Percentiles rank a stretch among this genome's conserved stretches.
These are phyloP conservation scores for Peziza echinospora DNA, from an alignment of 495 filamentous ascomycete species.

Conservation along the genomic window DNA sequence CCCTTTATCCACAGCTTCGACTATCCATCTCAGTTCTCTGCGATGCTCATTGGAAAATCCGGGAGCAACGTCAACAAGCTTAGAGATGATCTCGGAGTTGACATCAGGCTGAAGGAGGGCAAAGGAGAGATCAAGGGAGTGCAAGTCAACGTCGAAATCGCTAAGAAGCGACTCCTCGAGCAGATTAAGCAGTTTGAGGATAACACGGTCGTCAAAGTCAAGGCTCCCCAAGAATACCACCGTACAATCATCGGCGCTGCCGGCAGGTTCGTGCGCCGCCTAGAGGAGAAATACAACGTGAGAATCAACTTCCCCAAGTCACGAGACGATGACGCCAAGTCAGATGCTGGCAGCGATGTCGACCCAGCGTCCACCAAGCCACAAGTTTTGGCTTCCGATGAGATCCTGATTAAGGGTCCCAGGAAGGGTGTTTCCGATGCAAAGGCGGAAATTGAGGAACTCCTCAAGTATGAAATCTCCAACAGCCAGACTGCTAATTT, in stretches of 20 bases:
- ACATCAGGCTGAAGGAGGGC: conserved; percentile 70
- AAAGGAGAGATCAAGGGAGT: conserved; percentile 40
- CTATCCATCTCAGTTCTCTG: conserved; percentile 84
- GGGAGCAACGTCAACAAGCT: conserved; percentile 88
- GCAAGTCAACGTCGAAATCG: conserved; percentile 51
- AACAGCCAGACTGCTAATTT: conserved; percentile 59
- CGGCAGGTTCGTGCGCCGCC: conserved; percentile 14
- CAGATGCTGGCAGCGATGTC: conserved; percentile 48
- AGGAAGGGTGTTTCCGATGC: conserved; percentile 79
- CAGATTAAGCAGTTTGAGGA: conserved; percentile 24
- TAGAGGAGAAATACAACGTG: conserved; percentile 52
- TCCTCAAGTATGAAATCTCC: conserved; percentile 70
- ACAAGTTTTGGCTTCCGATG: conserved; percentile 55
- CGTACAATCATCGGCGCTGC: conserved; percentile 16
- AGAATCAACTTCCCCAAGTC: conserved; percentile 73
- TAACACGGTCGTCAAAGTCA: conserved; percentile 11
- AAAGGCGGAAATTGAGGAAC: conserved; percentile 64
- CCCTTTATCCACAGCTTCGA: conserved; percentile 36
- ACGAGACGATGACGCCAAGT: conserved; percentile 28
- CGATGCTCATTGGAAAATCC: conserved; percentile 74
- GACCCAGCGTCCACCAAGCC: conserved; percentile 37
- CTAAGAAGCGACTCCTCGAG: conserved; percentile 23
- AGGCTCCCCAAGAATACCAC: conserved; percentile 16
- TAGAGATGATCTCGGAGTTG: conserved; percentile 92
- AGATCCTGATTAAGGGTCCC: conserved; percentile 75